phyloP scores from a whole-genome alignment of 495 filamentous ascomycete genomes.

The Podospora sp. region DNA sequence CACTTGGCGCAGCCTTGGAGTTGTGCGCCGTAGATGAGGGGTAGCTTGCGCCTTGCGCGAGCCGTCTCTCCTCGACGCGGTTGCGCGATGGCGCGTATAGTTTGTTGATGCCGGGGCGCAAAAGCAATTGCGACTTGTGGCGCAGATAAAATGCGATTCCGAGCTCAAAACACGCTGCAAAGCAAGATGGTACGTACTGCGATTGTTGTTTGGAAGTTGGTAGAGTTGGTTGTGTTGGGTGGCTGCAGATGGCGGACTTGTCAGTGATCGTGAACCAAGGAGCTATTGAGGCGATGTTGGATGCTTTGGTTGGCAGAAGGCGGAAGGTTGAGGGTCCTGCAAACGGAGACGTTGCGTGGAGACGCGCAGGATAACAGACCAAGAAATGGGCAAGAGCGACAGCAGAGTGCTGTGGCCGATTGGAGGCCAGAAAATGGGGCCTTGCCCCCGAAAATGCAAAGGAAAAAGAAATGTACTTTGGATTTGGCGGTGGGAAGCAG shows the following conservation, averaged over 20 bases:
- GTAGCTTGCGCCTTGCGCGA: constrained; percentile 15
- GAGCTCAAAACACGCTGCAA: constrained; percentile 34
- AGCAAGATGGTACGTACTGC: constrained; percentile 38
- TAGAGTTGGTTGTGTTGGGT: constrained; percentile 26
- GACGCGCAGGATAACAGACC: constrained; percentile 3
- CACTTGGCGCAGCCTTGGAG: not conserved
- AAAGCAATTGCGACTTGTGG: constrained; percentile 40
- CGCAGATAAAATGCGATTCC: constrained; percentile 36
- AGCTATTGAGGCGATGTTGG: not conserved
- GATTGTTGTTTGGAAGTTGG: not conserved
- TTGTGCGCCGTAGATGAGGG: constrained; percentile 9
- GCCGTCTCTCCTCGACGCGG: not conserved
- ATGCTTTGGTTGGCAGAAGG: constrained; percentile 21
- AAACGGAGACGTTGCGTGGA: constrained; percentile 5
- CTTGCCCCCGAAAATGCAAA: not conserved
- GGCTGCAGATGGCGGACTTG: constrained; percentile 21
- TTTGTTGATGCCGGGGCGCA: constrained; percentile 25
- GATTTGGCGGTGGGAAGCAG: constrained; percentile 22
- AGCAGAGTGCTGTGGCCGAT: not conserved
- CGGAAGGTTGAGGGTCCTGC: constrained; percentile 10
- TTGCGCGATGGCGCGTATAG: not conserved
- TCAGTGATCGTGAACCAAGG: constrained; percentile 19
- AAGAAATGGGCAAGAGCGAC: not conserved
- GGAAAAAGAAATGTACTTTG: constrained; percentile 34
- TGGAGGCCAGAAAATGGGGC: not conserved